Evolutionary conservation across 495 filamentous ascomycete species (phyloP).

Genomic region (Daldinia caldariorum): DNA sequence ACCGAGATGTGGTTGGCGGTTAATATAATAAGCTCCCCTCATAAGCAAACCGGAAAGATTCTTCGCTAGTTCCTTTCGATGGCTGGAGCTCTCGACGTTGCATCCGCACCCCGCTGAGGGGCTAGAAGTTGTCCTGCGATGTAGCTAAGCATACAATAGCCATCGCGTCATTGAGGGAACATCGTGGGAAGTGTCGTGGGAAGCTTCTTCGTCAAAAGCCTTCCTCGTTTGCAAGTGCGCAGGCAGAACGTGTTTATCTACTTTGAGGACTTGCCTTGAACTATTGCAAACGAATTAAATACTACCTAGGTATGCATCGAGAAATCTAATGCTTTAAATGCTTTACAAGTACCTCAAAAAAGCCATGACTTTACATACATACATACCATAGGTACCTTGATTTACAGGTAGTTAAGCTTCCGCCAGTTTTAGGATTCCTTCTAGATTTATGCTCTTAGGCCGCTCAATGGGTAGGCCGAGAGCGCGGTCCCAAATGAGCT

Average conservation of each 20-base stretch:
- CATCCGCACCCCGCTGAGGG: constrained; percentile 42
- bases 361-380: constrained; percentile 22
- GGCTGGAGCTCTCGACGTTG: constrained; percentile 26
- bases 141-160: constrained; percentile 4
- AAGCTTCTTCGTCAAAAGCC: neutral
- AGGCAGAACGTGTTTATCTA: neutral
- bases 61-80: constrained; percentile 32
- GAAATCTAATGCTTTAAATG: constrained; percentile 27
- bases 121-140: constrained; percentile 18
- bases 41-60: constrained; percentile 13
- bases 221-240: neutral
- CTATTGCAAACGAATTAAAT: too few relatives aligned
- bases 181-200: neutral
- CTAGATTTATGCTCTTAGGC: constrained; percentile 94
- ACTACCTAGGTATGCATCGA: neutral
- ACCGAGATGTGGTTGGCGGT: constrained; percentile 25
- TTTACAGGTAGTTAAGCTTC: constrained; percentile 42
- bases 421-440: constrained; percentile 75
- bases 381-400: neutral
- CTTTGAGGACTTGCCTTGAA: neutral
- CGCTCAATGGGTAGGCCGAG: constrained; percentile 96
- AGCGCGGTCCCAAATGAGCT: constrained; percentile 95
- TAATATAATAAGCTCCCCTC: constrained; percentile 29
- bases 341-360: constrained; percentile 20
- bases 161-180: constrained; percentile 2